These are phyloP conservation scores for Sextonia rubra DNA, from an alignment of 164 flowering plant genomes.

Conservation along the genomic window DNA sequence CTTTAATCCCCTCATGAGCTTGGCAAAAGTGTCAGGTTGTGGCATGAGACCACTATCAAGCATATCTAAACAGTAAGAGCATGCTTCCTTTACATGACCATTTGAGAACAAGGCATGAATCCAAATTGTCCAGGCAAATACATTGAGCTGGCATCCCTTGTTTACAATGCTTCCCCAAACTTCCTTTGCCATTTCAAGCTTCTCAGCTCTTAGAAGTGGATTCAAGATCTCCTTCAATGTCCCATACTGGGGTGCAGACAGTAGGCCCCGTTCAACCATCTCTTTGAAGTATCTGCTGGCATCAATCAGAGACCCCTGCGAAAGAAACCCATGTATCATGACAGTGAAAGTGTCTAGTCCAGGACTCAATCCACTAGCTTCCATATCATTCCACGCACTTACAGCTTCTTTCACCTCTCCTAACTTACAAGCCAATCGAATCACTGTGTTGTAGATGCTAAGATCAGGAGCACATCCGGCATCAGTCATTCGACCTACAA, in stretches of 20 bases:
- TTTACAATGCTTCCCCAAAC: conserved; percentile 61
- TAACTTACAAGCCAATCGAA: conserved; percentile 70
- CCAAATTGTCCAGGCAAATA: conserved; percentile 91
- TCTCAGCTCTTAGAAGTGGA: conserved; percentile 61
- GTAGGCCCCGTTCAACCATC: conserved; percentile 76
- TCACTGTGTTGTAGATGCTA: conserved; percentile 54
- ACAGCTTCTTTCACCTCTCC: conserved; percentile 68
- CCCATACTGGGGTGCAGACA: conserved; percentile 76
- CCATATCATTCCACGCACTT: conserved; percentile 68
- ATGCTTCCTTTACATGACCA: conserved; percentile 87
- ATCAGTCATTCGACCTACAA: conserved; percentile 58
- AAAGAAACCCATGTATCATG: conserved; percentile 68
- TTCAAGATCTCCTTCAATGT: conserved; percentile 71
- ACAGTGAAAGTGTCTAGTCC: conserved; percentile 64
- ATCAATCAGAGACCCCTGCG: conserved; percentile 57
- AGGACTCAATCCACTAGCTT: conserved; percentile 54
- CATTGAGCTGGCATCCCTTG: conserved; percentile 77
- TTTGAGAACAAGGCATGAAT: conserved; percentile 76
- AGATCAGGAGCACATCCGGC: conserved; percentile 56
- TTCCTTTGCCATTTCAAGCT: conserved; percentile 78
- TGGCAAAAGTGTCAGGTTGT: conserved; percentile 88
- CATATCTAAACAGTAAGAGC: conserved; percentile 88
- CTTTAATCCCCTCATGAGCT: conserved; percentile 75
- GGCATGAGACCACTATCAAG: conserved; percentile 86
- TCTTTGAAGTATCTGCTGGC: conserved; percentile 84